These are phyloP conservation scores for Candida succiphila DNA, from an alignment of 805 yeast genomes.

Conservation along the genomic window DNA sequence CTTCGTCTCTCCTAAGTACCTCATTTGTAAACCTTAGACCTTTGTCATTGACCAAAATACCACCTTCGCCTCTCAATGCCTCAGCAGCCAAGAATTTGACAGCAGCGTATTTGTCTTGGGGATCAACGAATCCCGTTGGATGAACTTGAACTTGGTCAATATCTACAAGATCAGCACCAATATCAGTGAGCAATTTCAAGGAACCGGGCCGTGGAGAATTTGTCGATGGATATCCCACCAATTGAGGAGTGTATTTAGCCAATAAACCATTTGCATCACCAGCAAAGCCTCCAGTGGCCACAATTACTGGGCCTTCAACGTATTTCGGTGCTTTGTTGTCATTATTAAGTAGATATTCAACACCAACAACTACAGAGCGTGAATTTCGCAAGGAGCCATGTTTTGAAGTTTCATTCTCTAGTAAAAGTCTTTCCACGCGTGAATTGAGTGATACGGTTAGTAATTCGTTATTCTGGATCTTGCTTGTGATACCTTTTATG, in stretches of 20 bases:
- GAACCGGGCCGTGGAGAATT: constrained; percentile 59
- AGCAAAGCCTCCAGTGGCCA: constrained; percentile 62
- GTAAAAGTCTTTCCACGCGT: constrained; percentile 30
- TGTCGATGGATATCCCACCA: constrained; percentile 45
- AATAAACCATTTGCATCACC: constrained; percentile 46
- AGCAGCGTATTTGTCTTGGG: constrained; percentile 27
- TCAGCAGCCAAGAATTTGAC: constrained; percentile 52
- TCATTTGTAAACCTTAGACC: constrained; percentile 49
- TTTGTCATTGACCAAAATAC: constrained; percentile 38
- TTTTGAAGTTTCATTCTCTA: constrained; percentile 12
- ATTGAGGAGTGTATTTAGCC: constrained; percentile 48
- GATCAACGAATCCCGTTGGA: constrained; percentile 51
- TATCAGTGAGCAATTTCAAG: constrained; percentile 39
- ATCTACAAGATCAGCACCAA: constrained; percentile 48
- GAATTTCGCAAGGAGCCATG: too few relatives aligned
- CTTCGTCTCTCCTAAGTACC: constrained; percentile 50
- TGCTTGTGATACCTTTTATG: constrained; percentile 41
- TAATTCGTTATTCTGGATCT: constrained; percentile 24
- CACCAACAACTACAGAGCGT: constrained; percentile 20
- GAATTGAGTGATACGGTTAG: constrained; percentile 21
- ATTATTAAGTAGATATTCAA: constrained; percentile 24
- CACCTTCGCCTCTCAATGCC: constrained; percentile 60
- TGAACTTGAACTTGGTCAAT: constrained; percentile 60
- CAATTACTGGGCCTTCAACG: constrained; percentile 45
- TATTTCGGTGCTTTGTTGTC: constrained; percentile 13